These are phyloP conservation scores for Alternaria triticimaculans DNA, from an alignment of 2,329 filamentous ascomycete species.

Conservation along the genomic window DNA sequence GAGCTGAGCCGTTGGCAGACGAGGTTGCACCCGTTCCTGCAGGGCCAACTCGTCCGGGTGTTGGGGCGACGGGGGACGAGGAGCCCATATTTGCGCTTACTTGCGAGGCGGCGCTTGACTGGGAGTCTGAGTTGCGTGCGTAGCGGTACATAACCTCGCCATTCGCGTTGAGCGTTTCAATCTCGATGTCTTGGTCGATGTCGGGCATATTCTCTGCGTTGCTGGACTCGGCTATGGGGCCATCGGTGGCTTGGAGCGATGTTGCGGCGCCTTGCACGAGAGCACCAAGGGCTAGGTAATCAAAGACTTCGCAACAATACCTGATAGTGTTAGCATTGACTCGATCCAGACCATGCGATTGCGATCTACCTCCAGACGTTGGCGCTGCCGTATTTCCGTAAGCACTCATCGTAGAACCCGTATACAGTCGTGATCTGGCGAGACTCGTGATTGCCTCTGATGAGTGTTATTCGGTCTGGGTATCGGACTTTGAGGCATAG, in stretches of 20 bases:
- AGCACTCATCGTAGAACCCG: slow-evolving; percentile 96
- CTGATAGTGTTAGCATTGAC: slow-evolving; percentile 23
- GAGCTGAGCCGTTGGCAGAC: slow-evolving; percentile 62
- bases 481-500: slow-evolving; percentile 97
- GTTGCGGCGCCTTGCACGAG: slow-evolving; percentile 85
- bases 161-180: slow-evolving; percentile 87
- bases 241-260: slow-evolving; percentile 68
- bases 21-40: slow-evolving; percentile 82
- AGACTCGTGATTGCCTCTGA: slow-evolving; percentile 94
- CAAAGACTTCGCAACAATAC: slow-evolving; percentile 95
- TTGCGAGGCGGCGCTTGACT: slow-evolving; percentile 46
- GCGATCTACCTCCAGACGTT: slow-evolving; percentile 76
- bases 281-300: slow-evolving; percentile 90
- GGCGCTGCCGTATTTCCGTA: slow-evolving; percentile 93
- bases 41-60: slow-evolving; percentile 68
- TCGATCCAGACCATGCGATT: background rate
- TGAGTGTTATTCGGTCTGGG: slow-evolving; percentile 94
- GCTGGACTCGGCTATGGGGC: slow-evolving; percentile 56
- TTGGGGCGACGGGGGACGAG: slow-evolving; percentile 46
- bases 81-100: slow-evolving; percentile 42
- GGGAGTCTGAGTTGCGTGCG: slow-evolving; percentile 55
- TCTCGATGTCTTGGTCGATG: slow-evolving; percentile 79
- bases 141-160: slow-evolving; percentile 80
- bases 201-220: slow-evolving; percentile 58
- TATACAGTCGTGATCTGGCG: slow-evolving; percentile 97